phyloP scores from a whole-genome alignment of 495 filamentous ascomycete genomes.

The Tuber umbilicatum region DNA sequence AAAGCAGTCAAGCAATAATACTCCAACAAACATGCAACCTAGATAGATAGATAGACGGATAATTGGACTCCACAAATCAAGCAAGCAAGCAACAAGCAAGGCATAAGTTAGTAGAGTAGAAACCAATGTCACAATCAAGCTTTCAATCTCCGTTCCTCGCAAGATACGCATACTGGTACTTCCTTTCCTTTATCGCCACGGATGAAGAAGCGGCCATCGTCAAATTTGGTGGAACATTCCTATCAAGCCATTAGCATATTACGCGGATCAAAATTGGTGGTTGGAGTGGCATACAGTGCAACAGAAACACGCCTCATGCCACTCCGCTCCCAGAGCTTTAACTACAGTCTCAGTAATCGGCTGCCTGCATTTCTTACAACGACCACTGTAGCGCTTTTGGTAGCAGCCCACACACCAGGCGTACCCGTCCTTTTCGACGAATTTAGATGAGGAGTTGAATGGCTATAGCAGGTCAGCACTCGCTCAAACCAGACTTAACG shows the following conservation, averaged over 20 bases:
- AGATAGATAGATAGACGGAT: neutral
- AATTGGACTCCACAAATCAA: neutral
- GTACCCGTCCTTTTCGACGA: constrained; percentile 96
- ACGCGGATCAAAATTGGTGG: neutral
- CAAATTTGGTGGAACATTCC: constrained; percentile 47
- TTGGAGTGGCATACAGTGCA: constrained; percentile 50
- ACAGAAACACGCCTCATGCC: constrained; percentile 87
- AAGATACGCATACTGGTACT: constrained; percentile 49
- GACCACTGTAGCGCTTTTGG: constrained; percentile 77
- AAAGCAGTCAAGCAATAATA: neutral
- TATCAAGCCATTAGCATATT: constrained; percentile 28
- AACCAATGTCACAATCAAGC: constrained; percentile 20
- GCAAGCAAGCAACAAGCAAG: neutral
- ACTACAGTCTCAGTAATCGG: constrained; percentile 83
- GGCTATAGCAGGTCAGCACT: constrained; percentile 20
- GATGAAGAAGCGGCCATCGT: constrained; percentile 49
- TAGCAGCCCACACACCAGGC: constrained; percentile 95
- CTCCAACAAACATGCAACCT: neutral
- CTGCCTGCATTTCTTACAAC: constrained; percentile 76
- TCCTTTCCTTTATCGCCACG: constrained; percentile 44
- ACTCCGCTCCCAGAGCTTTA: constrained; percentile 79
- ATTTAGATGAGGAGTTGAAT: constrained; percentile 40
- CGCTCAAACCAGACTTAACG: constrained; percentile 14
- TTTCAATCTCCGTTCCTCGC: constrained; percentile 50
- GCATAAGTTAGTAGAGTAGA: neutral